Conservation (phyloP, 192 early-diverging fungal species). For the Backusella westeae region DNA sequence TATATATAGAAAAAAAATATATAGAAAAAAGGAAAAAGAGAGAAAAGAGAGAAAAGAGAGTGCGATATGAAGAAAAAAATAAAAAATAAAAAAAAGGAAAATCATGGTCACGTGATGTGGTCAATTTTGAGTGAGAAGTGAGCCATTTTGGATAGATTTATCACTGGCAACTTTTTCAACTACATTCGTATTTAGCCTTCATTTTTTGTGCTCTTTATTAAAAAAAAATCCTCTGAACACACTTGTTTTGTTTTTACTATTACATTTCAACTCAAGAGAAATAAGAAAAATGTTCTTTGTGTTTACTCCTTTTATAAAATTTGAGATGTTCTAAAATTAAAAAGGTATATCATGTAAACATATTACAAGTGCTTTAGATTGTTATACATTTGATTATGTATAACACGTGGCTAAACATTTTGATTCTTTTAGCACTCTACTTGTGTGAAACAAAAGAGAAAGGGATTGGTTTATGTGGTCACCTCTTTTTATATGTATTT, state of each 20-base stretch:
- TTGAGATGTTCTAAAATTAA: not conserved
- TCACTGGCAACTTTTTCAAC: too few species aligned
- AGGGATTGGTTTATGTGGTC: too few species aligned
- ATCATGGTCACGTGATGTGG: not conserved
- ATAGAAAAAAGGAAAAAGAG: not conserved
- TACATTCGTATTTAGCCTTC: too few species aligned
- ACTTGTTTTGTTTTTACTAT: too few species aligned
- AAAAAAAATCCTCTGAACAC: too few species aligned
- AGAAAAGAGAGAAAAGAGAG: not conserved
- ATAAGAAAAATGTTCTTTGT: not conserved
- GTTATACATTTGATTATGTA: not conserved
- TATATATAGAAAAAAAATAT: not conserved
- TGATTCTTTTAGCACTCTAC: too few species aligned
- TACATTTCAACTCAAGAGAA: not conserved
- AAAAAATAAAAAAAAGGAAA: not conserved
- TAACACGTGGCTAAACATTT: not conserved
- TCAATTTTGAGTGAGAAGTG: too few species aligned
- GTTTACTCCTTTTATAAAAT: not conserved
- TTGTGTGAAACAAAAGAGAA: too few species aligned
- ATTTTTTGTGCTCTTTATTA: too few species aligned
- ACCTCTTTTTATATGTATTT: not conserved
- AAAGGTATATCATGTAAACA: not conserved
- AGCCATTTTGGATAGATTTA: too few species aligned
- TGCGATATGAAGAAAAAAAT: not conserved
- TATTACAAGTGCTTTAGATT: too few species aligned